Conservation (phyloP, 805 yeast genomes). For the Torulaspora maleeae region DNA sequence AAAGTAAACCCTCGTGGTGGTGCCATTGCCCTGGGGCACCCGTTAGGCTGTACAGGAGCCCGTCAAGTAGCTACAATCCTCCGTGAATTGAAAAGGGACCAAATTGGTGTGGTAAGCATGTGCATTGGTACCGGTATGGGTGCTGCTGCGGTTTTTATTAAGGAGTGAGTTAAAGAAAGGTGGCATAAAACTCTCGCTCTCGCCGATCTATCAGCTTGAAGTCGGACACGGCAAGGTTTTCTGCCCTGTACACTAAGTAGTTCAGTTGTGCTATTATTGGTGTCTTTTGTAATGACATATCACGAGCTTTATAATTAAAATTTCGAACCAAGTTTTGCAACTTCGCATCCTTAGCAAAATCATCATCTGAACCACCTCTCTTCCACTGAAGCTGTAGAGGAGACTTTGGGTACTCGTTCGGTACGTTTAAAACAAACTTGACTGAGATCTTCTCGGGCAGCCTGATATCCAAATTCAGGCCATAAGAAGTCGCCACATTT, state of each 20-base stretch:
- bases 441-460: conserved; percentile 6
- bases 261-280: conserved; percentile 27
- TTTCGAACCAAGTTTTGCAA: conserved; percentile 17
- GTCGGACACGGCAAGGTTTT: conserved; percentile 11
- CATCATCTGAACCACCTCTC: background rate
- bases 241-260: conserved; percentile 21
- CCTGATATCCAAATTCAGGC: conserved; percentile 9
- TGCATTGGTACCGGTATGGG: conserved; percentile 99
- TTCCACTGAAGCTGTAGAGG: conserved; percentile 19
- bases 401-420: conserved; percentile 26
- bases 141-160: conserved; percentile 82
- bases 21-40: conserved; percentile 95
- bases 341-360: conserved; percentile 3
- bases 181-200: conserved; percentile 15
- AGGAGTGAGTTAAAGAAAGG: conserved; percentile 48
- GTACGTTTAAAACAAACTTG: conserved; percentile 20
- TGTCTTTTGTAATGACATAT: conserved; percentile 9
- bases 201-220: conserved; percentile 18
- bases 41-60: conserved; percentile 86
- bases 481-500: conserved; percentile 22
- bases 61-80: conserved; percentile 87
- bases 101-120: conserved; percentile 91
- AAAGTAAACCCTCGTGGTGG: conserved; percentile 93
- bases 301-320: conserved; percentile 23
- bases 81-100: conserved; percentile 71